Evolutionary conservation across 257 asterid genomes (phyloP).

Genomic region (Mentha longifolia): DNA sequence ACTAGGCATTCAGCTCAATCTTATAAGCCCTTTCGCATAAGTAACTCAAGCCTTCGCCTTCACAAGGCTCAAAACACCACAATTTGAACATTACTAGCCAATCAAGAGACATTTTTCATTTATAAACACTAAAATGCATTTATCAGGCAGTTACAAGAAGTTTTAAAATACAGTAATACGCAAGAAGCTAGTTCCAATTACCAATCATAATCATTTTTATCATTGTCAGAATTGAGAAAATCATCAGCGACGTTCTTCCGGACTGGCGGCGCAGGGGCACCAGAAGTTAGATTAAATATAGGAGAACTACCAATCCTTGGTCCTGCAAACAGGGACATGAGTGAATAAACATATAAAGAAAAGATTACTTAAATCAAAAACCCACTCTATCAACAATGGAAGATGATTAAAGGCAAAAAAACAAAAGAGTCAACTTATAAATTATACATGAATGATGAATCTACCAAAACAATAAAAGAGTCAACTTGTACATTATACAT

Average conservation of each 20-base stretch:
- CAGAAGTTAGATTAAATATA: slow-evolving; percentile 60
- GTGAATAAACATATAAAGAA: neutral
- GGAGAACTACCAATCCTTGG: slow-evolving; percentile 63
- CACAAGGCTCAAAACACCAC: slow-evolving; percentile 19
- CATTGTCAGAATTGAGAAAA: slow-evolving; percentile 91
- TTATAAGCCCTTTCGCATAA: neutral
- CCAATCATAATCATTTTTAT: slow-evolving; percentile 99
- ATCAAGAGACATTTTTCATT: slow-evolving; percentile 8
- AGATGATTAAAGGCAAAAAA: slow-evolving; percentile 3
- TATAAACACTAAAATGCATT: neutral
- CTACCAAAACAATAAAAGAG: neutral
- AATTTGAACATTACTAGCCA: slow-evolving; percentile 21
- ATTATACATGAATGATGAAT: slow-evolving; percentile 22
- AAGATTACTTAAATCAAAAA: slow-evolving; percentile 4
- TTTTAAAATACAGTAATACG: slow-evolving; percentile 2
- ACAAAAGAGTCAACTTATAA: neutral
- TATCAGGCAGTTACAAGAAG: slow-evolving; percentile 29
- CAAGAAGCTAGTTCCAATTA: slow-evolving; percentile 38
- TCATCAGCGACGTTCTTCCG: slow-evolving; percentile 89
- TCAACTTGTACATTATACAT: neutral
- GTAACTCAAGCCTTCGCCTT: slow-evolving; percentile 1
- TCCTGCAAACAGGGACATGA: slow-evolving; percentile 55
- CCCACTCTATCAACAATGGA: slow-evolving; percentile 7
- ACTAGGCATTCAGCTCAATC: neutral
- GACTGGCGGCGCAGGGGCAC: slow-evolving; percentile 58